Evolutionary conservation across 2,329 filamentous ascomycete genomes (phyloP).

Genomic region (Coniochaeta hoffmannii): DNA sequence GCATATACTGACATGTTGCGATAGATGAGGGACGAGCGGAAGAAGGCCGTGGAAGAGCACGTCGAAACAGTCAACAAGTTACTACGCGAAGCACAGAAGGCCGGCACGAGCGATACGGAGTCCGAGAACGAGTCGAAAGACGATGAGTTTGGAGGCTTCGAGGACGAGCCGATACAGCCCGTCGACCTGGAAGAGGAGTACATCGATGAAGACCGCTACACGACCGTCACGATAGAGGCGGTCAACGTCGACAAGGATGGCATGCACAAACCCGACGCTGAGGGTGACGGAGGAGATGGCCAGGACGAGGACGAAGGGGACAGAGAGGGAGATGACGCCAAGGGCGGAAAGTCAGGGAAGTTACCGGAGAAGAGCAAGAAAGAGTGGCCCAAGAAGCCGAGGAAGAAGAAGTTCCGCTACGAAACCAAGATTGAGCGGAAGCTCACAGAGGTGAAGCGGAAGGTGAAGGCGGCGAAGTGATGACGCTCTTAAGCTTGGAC

Average conservation of each 20-base stretch:
- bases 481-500: neutral
- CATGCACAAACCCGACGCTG: slow-evolving; percentile 48
- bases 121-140: slow-evolving; percentile 51
- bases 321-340: slow-evolving; percentile 24
- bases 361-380: slow-evolving; percentile 19
- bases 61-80: slow-evolving; percentile 68
- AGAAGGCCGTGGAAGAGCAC: slow-evolving; percentile 73
- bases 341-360: slow-evolving; percentile 15
- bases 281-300: slow-evolving; percentile 24
- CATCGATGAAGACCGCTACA: slow-evolving; percentile 92
- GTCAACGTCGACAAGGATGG: slow-evolving; percentile 74
- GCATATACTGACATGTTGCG: neutral
- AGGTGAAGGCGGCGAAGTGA: slow-evolving; percentile 47
- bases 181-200: slow-evolving; percentile 87
- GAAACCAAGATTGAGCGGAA: slow-evolving; percentile 82
- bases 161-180: slow-evolving; percentile 40
- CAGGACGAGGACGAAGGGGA: slow-evolving; percentile 25
- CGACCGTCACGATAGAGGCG: slow-evolving; percentile 87
- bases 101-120: slow-evolving; percentile 31
- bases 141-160: slow-evolving; percentile 38
- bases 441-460: slow-evolving; percentile 62
- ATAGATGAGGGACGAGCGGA: slow-evolving; percentile 77
- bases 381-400: slow-evolving; percentile 59
- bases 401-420: slow-evolving; percentile 89
- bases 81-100: slow-evolving; percentile 53